These are phyloP conservation scores for Ceratocystis destructans DNA, from an alignment of 2,329 filamentous ascomycete genomes.

Conservation along the genomic window DNA sequence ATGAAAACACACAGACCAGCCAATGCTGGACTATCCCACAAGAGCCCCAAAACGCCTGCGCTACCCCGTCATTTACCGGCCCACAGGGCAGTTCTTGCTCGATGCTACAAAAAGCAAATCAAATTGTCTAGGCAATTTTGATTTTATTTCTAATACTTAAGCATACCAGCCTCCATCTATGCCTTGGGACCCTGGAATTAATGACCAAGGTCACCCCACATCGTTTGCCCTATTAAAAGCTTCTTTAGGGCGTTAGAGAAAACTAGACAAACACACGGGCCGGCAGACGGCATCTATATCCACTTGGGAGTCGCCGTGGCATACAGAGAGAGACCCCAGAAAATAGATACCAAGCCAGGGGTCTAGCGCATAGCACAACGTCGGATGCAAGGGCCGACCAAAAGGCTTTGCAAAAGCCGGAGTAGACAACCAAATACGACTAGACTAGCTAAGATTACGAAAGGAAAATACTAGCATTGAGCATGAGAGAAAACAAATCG, in stretches of 20 bases:
- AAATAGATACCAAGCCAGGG: neutral
- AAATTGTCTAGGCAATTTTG: no score
- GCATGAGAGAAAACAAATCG: neutral
- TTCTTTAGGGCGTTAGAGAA: neutral
- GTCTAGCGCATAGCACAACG: neutral
- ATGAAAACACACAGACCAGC: neutral
- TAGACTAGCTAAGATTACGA: neutral
- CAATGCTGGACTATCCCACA: neutral
- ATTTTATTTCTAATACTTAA: no score
- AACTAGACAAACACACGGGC: neutral
- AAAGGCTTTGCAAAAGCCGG: neutral
- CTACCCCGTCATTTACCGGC: neutral
- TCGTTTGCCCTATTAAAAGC: neutral
- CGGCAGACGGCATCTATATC: neutral
- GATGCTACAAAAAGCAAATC: neutral
- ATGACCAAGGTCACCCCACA: neutral
- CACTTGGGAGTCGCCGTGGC: neutral
- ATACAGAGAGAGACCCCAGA: neutral
- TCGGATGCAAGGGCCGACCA: neutral
- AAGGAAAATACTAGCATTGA: neutral
- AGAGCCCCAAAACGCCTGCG: neutral
- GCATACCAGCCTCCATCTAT: neutral
- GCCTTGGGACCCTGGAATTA: neutral
- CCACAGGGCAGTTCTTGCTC: neutral
- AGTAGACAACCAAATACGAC: neutral